These are phyloP conservation scores for Sporisorium reilianum DNA, from an alignment of 1,284 basidiomycete genomes.

Conservation along the genomic window DNA sequence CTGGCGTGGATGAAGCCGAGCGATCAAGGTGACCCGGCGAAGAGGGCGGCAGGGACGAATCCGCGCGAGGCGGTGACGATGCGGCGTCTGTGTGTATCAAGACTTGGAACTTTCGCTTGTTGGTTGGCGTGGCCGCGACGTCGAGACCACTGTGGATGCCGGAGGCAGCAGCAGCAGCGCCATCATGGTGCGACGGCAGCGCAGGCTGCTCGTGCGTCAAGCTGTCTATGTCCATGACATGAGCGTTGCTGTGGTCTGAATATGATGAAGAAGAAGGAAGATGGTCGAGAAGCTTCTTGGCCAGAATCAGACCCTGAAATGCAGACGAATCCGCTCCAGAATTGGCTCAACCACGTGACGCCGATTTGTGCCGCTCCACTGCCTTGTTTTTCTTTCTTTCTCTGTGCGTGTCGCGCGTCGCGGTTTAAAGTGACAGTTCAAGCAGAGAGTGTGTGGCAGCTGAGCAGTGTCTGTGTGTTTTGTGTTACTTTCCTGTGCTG, in stretches of 20 bases:
- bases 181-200: neutral
- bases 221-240: conserved; percentile 31
- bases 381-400: neutral
- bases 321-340: neutral
- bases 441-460: neutral
- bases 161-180: neutral
- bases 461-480: neutral
- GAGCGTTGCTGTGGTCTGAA: neutral
- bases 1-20: conserved; percentile 32
- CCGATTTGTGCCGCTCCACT: conserved; percentile 7
- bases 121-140: neutral
- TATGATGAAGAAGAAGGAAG: no score
- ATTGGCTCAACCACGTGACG: conserved; percentile 23
- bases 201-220: neutral
- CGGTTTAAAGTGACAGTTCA: conserved; percentile 18
- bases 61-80: conserved; percentile 15
- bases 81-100: conserved; percentile 19
- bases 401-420: conserved; percentile 10
- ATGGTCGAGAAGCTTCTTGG: neutral
- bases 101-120: conserved; percentile 40
- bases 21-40: conserved; percentile 15
- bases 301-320: conserved; percentile 5
- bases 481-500: conserved; percentile 22
- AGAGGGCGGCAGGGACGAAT: conserved; percentile 11
- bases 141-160: neutral